These are phyloP conservation scores for Mallotus nudiflorus DNA, from an alignment of 345 rosid genomes.

Conservation along the genomic window DNA sequence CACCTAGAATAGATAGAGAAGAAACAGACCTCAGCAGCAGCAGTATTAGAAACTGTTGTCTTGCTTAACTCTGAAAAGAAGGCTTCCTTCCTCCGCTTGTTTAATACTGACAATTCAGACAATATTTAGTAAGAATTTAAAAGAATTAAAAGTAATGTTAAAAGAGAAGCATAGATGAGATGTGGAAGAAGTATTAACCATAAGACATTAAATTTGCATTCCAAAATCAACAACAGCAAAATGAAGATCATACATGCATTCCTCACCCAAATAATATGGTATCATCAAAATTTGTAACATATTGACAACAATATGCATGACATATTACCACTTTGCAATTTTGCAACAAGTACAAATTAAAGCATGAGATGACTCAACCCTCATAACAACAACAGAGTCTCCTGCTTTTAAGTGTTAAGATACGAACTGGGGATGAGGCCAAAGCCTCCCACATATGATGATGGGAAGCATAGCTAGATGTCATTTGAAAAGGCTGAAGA, in stretches of 20 bases:
- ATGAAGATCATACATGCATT: too few species aligned
- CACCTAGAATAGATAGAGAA: conserved; percentile 7
- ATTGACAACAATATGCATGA: too few species aligned
- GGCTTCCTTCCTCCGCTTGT: conserved; percentile 79
- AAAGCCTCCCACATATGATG: neutral
- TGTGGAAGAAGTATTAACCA: neutral
- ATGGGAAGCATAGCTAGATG: neutral
- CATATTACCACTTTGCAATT: neutral
- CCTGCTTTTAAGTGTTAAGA: too few species aligned
- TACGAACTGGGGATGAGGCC: neutral
- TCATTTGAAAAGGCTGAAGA: neutral
- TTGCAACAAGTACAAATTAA: neutral
- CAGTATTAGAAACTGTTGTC: too few species aligned
- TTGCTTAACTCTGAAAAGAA: too few species aligned
- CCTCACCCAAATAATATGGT: neutral
- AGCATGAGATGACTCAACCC: neutral
- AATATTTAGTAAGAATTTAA: conserved; percentile 10
- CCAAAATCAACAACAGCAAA: too few species aligned
- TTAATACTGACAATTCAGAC: conserved; percentile 52
- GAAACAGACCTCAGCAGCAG: conserved; percentile 47
- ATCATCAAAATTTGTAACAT: too few species aligned
- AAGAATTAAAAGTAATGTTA: too few species aligned
- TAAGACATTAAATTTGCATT: too few species aligned
- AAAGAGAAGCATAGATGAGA: neutral
- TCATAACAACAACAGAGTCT: neutral